Percentiles rank a stretch among this genome's conserved stretches.
phyloP scores from a whole-genome alignment of 1,284 basidiomycete genomes.

The Sporisorium exsertum region DNA sequence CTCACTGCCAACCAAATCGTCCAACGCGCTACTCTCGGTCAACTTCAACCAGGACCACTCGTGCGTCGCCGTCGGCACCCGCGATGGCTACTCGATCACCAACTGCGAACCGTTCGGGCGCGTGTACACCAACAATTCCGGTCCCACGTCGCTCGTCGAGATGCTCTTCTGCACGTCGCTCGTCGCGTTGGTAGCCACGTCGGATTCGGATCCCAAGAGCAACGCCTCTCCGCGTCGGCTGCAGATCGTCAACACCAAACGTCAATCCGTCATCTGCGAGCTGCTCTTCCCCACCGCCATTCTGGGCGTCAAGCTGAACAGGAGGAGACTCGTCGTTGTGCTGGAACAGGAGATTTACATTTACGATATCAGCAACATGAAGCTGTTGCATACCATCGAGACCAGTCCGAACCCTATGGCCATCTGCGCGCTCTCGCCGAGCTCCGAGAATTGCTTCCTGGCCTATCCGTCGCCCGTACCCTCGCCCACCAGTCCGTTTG shows the following conservation, averaged over 20 bases:
- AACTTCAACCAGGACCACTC: conserved; percentile 71
- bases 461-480: conserved; percentile 95
- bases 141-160: conserved; percentile 93
- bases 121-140: conserved; percentile 93
- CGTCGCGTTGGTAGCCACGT: conserved; percentile 93
- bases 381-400: conserved; percentile 95
- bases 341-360: conserved; percentile 97
- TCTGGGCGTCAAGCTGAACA: conserved; percentile 93
- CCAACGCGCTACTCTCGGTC: conserved; percentile 57
- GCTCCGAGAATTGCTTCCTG: conserved; percentile 93
- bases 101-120: conserved; percentile 98
- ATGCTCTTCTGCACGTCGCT: conserved; percentile 99
- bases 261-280: conserved; percentile 98
- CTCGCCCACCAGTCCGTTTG: conserved; percentile 76
- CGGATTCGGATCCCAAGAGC: conserved; percentile 75
- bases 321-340: conserved; percentile 94
- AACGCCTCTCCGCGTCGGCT: conserved; percentile 79
- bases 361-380: conserved; percentile 99
- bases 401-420: conserved; percentile 95
- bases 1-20: conserved; percentile 39
- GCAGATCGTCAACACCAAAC: conserved; percentile 98
- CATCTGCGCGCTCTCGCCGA: conserved; percentile 92
- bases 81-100: conserved; percentile 94
- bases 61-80: conserved; percentile 93
- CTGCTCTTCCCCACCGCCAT: conserved; percentile 96